A percentile compares a stretch with the other conserved stretches of the same genome.
Evolutionary conservation across 176 grass and related monocot genomes (phyloP).

Genomic region (Alopecurus myosuroides): DNA sequence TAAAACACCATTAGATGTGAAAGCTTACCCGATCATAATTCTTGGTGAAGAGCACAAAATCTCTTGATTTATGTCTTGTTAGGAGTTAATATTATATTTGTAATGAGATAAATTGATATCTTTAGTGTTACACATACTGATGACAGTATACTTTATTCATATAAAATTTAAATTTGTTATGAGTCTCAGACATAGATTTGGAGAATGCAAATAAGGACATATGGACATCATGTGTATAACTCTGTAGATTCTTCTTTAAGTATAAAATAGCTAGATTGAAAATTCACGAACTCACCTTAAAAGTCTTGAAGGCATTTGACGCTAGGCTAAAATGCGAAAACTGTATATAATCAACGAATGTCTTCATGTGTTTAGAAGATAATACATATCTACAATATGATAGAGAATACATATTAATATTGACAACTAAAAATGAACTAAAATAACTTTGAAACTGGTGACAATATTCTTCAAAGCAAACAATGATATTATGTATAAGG

Average conservation of each 20-base stretch:
- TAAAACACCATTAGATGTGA: background rate
- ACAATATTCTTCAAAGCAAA: background rate
- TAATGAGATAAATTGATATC: background rate
- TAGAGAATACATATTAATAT: background rate
- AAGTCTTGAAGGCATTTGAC: slow-evolving; percentile 58
- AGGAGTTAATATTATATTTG: slow-evolving; percentile 39
- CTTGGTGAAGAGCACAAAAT: slow-evolving; percentile 42
- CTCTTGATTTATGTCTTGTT: slow-evolving; percentile 50
- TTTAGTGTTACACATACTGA: background rate
- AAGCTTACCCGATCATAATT: slow-evolving; percentile 60
- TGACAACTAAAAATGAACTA: background rate
- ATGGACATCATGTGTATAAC: background rate
- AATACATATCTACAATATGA: slow-evolving; percentile 43
- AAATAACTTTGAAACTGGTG: background rate
- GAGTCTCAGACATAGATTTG: background rate
- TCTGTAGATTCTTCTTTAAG: background rate
- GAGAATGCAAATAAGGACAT: background rate
- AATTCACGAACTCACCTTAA: slow-evolving; percentile 34
- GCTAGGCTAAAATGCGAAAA: slow-evolving; percentile 55
- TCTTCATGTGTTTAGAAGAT: slow-evolving; percentile 41
- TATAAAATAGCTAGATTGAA: background rate
- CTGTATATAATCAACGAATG: slow-evolving; percentile 53
- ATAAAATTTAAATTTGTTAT: background rate
- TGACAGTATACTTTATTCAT: background rate
- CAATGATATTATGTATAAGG: background rate